Percentiles rank a stretch among this genome's conserved stretches.
phyloP scores from a whole-genome alignment of 2,329 filamentous ascomycete species.

The Erysiphe pulchra region DNA sequence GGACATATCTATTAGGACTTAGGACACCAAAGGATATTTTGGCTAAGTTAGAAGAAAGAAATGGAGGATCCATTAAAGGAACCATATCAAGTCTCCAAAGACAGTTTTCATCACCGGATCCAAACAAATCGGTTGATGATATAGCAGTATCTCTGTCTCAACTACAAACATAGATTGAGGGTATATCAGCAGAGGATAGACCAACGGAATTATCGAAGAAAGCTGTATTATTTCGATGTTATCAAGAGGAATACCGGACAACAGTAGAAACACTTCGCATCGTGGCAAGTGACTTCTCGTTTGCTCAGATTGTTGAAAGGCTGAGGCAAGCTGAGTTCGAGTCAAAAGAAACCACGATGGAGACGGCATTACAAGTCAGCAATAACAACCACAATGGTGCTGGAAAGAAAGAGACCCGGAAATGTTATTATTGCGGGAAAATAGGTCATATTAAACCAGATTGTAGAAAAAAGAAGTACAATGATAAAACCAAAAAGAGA shows the following conservation, averaged over 20 bases:
- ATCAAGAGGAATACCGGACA: neutral
- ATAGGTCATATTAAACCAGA: neutral
- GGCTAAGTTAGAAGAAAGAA: neutral
- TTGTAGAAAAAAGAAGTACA: neutral
- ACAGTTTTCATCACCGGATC: neutral
- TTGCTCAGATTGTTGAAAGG: neutral
- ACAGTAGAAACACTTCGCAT: neutral
- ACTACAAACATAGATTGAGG: neutral
- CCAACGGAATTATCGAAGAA: neutral
- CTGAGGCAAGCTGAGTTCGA: neutral
- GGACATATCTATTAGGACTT: neutral
- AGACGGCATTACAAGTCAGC: neutral
- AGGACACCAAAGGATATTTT: neutral
- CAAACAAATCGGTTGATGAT: neutral
- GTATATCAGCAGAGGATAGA: neutral
- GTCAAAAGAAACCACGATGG: neutral
- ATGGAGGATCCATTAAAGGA: neutral
- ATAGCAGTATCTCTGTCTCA: neutral
- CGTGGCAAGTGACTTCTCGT: neutral
- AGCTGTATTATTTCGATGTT: neutral
- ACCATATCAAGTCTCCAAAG: neutral
- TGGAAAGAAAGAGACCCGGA: neutral
- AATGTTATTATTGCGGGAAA: conserved; percentile 1
- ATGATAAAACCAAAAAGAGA: neutral
- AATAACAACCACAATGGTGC: neutral